Base-by-base conservation (phyloP, 2,329 filamentous ascomycete species). In the Zasmidium citrigriseum region DNA sequence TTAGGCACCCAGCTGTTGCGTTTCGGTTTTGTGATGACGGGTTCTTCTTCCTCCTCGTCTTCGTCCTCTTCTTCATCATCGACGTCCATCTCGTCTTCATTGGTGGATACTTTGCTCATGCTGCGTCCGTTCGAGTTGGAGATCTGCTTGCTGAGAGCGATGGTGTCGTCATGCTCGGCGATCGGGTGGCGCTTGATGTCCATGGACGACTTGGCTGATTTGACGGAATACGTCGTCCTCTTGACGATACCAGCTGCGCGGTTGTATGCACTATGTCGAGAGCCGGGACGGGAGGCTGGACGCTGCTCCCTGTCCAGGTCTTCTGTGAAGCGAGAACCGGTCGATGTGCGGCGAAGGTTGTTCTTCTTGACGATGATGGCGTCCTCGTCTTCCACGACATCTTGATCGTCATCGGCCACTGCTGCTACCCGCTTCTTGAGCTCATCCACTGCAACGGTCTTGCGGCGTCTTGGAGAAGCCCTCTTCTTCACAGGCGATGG, bases 241-340 rank as follows among this genome's bases (percentile, higher is more conserved):
- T 62, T 62, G 9, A 46, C 59, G 49, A 59, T 64, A 16, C 49
- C 49, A 24, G 52, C 29, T 12, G 27, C 25, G 16, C 48, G 25
- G 38, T 54, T 54, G 24, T 49, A 41, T 3, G 41, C 18, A 20
- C 55, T 57, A 25, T 57, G 55, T 20, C 55, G 25, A 4, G 55
- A 57, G 3, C 52, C 54, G 22, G 54, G 52, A 3, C 60, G 57
- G 4, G 57, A 59, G 5, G 49, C 56, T 16, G 61, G 61, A 22
- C 60, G 55, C 9, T 54, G 29, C 23, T 59, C 60, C 22, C 34
- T 44, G 18, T 59, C 56, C 12, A 65, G 55, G 25, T 62, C 61
- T 25, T 65, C 61, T 4, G 61, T 62, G 41, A 64, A 63, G 29
- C 57, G 58, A n/a, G 59, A 65, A n/a, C 61, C 61, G 24, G 63